Evolutionary conservation across 169 alveolate species (phyloP).

Genomic region (Eimeria sp.): DNA sequence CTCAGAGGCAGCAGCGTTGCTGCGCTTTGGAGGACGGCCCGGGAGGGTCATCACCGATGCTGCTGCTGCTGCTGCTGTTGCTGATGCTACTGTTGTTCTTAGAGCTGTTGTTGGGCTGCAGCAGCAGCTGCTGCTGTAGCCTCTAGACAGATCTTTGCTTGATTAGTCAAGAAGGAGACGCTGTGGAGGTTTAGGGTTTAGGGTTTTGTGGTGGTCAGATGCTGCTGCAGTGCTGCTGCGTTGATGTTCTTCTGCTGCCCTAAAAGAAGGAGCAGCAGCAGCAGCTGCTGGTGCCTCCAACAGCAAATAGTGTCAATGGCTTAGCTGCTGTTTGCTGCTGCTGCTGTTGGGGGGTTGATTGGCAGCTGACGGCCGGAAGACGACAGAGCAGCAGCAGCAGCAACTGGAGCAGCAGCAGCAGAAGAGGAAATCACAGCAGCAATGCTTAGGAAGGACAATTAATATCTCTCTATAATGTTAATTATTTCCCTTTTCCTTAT

Average conservation of each 20-base stretch:
- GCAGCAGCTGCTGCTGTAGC: slow-evolving; percentile 64
- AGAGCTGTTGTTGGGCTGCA: neutral
- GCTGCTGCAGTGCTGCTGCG: slow-evolving; percentile 32
- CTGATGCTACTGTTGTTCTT: slow-evolving; percentile 34
- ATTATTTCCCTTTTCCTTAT: neutral
- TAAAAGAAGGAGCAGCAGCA: neutral
- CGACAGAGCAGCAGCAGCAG: neutral
- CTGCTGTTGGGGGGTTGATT: too few relatives aligned
- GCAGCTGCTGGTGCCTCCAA: too few relatives aligned
- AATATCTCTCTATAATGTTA: neutral
- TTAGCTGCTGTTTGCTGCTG: too few relatives aligned
- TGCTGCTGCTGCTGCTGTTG: slow-evolving; percentile 51
- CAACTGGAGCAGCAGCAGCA: slow-evolving; percentile 35
- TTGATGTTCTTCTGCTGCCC: neutral
- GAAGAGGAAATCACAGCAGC: neutral
- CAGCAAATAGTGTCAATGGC: too few relatives aligned
- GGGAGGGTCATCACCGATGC: neutral
- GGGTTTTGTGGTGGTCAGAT: neutral
- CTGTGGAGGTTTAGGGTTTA: neutral
- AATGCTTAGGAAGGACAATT: neutral
- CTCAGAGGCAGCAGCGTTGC: neutral
- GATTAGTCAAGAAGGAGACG: neutral
- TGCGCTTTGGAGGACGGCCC: slow-evolving; percentile 14
- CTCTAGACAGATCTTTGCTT: neutral
- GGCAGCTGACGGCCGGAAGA: neutral